Evolutionary conservation across 495 filamentous ascomycete genomes (phyloP), one percentile per base, ranked within the genome.

Genomic region (Echria macrotheca): DNA sequence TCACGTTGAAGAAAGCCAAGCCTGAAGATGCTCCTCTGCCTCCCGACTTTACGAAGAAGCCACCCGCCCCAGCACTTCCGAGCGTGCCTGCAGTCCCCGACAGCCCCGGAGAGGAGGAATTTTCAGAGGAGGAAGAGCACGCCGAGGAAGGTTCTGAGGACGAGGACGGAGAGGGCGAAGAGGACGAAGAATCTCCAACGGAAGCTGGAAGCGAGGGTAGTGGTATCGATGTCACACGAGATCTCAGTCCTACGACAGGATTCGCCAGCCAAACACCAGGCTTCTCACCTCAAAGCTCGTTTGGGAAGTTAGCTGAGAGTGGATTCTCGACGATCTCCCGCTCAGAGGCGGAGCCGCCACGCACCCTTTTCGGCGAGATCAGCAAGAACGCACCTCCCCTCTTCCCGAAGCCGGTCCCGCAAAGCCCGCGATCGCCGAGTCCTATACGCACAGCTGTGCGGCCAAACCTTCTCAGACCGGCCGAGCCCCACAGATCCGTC

Each of bases 361-460:
- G 69, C 21, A 53, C 66, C 39, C 68, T 85, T 33, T 89, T 91
- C 59, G 85, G 84, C n/a, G 84, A 87, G 54, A 69, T 86, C 22
- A 53, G 65, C 14, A 75, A 70, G 18, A 63, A 65, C 39, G 72
- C 75, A n/a, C 60, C 60, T 37, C 71, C 82, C 11, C 52, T 75
- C 37, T 67, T 83, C 54, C 77, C 83, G 5, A 77, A 79, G 33
- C 80, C 83, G 22, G 76, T 71, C n/a, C 57, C 71, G 23, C 38
- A 76, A 66, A 82, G 80, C 45, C 85, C 85, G 32, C 79, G 87
- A 24, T 93, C 88, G 8, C 89, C 89, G 10, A 93, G 88, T 54
- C 88, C 89, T 0, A 69, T 88, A 2, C 83, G 88, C 14, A 64
- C 69, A 17, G 62, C 66, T 5, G 58, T 74, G 5, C 73, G 69